Conservation (phyloP, 768 basidiomycete species). For the Mycena chlorophos region DNA sequence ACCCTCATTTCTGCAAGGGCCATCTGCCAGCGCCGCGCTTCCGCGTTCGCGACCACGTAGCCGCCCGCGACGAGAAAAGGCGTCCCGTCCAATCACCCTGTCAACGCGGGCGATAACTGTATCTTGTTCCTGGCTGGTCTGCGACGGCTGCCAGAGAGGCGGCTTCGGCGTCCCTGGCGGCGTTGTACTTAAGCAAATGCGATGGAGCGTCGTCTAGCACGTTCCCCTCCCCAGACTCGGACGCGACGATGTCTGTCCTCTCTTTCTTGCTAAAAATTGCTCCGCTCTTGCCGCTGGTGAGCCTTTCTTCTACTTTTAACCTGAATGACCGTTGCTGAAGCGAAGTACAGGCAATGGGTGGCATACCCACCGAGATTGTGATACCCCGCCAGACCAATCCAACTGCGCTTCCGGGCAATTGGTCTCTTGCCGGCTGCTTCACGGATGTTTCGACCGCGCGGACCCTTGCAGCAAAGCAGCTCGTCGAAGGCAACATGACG, state of each 20-base stretch:
- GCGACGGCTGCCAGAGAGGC: slow-evolving; percentile 10
- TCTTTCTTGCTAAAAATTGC: slow-evolving; percentile 8
- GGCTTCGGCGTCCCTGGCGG: slow-evolving; percentile 13
- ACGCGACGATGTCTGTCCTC: slow-evolving; percentile 22
- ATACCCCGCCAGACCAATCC: slow-evolving; percentile 28
- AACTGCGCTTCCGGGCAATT: slow-evolving; percentile 39
- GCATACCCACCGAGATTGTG: background rate
- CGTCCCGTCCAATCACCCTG: slow-evolving; percentile 16
- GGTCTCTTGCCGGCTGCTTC: slow-evolving; percentile 54
- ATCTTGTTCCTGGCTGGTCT: slow-evolving; percentile 14
- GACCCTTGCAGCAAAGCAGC: slow-evolving; percentile 48
- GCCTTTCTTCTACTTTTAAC: background rate
- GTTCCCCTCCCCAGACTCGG: slow-evolving; percentile 1
- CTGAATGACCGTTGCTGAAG: background rate
- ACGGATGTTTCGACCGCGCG: slow-evolving; percentile 49
- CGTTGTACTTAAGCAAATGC: slow-evolving; percentile 12
- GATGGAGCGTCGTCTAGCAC: slow-evolving; percentile 7
- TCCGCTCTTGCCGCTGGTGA: slow-evolving; percentile 11
- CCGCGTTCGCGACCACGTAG: slow-evolving; percentile 1
- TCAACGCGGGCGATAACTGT: slow-evolving; percentile 8
- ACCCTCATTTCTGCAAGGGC: slow-evolving; percentile 9
- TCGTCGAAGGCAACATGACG: slow-evolving; percentile 50
- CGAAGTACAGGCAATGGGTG: background rate
- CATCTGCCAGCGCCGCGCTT: slow-evolving; percentile 17
- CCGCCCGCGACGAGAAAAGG: too few species aligned